Evolutionary conservation across 1,284 basidiomycete genomes (phyloP), one percentile per base, ranked within the genome.

Genomic region (Pseudozyma tsukubaensis): DNA sequence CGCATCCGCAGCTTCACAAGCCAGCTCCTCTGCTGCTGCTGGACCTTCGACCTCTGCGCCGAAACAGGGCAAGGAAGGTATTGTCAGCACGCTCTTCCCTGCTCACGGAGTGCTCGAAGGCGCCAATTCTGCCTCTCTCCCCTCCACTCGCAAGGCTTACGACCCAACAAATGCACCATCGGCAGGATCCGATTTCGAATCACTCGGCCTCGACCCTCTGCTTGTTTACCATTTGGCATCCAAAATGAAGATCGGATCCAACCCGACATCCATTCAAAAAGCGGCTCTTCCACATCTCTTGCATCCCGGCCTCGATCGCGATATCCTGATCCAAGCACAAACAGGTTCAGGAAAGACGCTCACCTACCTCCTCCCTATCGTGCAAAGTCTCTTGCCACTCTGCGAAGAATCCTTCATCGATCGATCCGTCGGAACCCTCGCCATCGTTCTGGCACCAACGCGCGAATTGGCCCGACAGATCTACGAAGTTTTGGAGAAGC

Each of bases 331-430:
- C 57, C 95, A 98, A 84, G 93, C 94, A 5, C 96, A 99, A 84
- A 99, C 97, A 0, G 97, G 97, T 65, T 98, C 95, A 0, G 97
- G 97, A 78, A 99, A 99, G 86, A 99, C 96, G 0, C 87, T 99
- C 21, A 90, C 96, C 3, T 99, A 93, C 86, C 89, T 99, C 16
- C 89, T 99, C 4, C 97, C 97, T 18, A 94, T 99, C 84, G 89
- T 99, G 42, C 94, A 99, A 78, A 93, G 96, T 82, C 90, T 97
- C 44, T 89, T 99, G 32, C 94, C 94, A 0, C 88, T 99, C 37
- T 93, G 94, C 58, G 89, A 90, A 21, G 76, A 80, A 37, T 94
- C 93, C 1, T 81, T 84, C 49, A 84, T 85, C 59, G 94, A 94
- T 82, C 89, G 91, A 49, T 89, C 88, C 0, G 89, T 92, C 59